Base-by-base conservation (phyloP, 1,139 yeast species). In the Suhomyces guaymorum region DNA sequence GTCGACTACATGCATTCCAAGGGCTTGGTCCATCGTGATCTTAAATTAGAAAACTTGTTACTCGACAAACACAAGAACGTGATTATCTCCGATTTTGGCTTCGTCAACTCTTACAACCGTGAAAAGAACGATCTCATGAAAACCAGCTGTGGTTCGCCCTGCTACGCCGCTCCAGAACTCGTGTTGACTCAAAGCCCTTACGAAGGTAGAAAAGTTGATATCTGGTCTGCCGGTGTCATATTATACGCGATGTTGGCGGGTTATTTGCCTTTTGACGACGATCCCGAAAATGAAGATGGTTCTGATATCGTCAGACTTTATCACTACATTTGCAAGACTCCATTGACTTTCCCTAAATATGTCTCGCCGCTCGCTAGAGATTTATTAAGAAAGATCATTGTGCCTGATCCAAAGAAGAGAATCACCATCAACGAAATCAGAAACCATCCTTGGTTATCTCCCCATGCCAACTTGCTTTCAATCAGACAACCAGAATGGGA, bases 201-300 rank as follows among this genome's bases (percentile, higher is more conserved):
- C 57, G 89, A 85, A 49, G 97, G 96, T n/a, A 76, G 89, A 44
- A 89, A 87, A 58, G 97, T 88, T 15, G 98, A 92, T 60, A 84
- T 90, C 28, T 92, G 98, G 98, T 88, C 96, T 1, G 79, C 96
- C 49, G 98, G 98, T 38, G 92, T 94, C 25, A 92, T 92, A 38
- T 66, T 92, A 31, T 92, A 89, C 56, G 97, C 98, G 10, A 92
- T 94, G 96, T 71, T 94, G 32, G 89, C 98, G 0, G 99, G 99
- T 1, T 94, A 92, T 57, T 72, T 92, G 44, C 99, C 99, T 2
- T 92, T 89, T 70, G 99, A 92, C 57, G 98, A 92, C 60, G 99
- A 92, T 58, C 95, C 96, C 19, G 83, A 84, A 36, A 92, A 94
- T 57, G 97, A 96, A 26, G 96, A 92, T 55, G 97, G 97, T 36